Evolutionary conservation across 495 filamentous ascomycete genomes (phyloP).

Genomic region (Podospora conica): DNA sequence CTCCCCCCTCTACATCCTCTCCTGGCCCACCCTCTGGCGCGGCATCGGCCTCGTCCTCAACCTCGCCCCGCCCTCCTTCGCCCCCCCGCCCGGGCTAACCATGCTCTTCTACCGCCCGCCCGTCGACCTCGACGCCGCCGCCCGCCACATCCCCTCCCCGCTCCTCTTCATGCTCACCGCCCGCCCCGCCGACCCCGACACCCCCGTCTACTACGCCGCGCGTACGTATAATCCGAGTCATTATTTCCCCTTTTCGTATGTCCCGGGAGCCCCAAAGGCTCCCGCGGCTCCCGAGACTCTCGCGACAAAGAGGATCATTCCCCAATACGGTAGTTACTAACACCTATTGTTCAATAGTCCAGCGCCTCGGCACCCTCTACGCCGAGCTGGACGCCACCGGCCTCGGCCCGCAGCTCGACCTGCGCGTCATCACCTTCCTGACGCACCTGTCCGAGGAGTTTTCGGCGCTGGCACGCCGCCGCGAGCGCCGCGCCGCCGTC

Average conservation of each 20-base stretch:
- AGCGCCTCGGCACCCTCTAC: constrained; percentile 38
- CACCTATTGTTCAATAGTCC: too few species aligned
- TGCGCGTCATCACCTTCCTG: constrained; percentile 38
- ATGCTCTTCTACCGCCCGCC: constrained; percentile 35
- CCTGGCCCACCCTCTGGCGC: constrained; percentile 44
- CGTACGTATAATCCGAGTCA: too few species aligned
- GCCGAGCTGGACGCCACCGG: constrained; percentile 31
- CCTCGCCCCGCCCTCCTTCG: constrained; percentile 16
- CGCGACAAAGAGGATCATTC: too few species aligned
- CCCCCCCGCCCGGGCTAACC: constrained; percentile 30
- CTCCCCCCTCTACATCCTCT: constrained; percentile 34
- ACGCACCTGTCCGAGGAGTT: constrained; percentile 48
- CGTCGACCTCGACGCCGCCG: constrained; percentile 31
- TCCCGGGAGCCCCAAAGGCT: too few species aligned
- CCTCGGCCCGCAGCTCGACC: constrained; percentile 29
- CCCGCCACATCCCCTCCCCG: constrained; percentile 32
- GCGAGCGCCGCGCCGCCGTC: constrained; percentile 49
- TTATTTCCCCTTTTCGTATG: too few species aligned
- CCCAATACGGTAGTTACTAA: too few species aligned
- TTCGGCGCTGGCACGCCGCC: constrained; percentile 43
- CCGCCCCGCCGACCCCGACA: constrained; percentile 27
- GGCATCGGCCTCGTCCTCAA: constrained; percentile 40
- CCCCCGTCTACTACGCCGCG: constrained; percentile 31
- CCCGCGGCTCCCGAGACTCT: too few species aligned
- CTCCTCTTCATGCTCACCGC: constrained; percentile 40